A percentile compares a stretch with the other conserved stretches of the same genome.
phyloP scores from a whole-genome alignment of 2,329 filamentous ascomycete genomes.

The Neospermospora avenae region DNA sequence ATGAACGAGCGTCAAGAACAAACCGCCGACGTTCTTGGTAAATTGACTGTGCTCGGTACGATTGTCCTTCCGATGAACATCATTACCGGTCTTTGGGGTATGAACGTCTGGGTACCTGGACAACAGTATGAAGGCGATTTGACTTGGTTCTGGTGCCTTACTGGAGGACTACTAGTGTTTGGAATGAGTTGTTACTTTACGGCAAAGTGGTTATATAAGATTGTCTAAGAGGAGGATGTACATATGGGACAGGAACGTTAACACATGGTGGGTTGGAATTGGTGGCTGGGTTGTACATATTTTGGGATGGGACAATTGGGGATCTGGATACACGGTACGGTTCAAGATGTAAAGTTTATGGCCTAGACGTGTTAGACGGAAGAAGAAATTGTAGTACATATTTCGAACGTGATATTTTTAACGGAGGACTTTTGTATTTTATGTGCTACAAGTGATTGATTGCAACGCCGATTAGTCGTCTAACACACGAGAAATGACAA shows the following conservation, averaged over 20 bases:
- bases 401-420: too few species aligned
- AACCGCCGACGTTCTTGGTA: slow-evolving; percentile 91
- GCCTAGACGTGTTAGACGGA: too few species aligned
- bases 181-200: slow-evolving; percentile 66
- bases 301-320: neutral
- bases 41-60: slow-evolving; percentile 91
- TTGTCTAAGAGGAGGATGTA: slow-evolving; percentile 23
- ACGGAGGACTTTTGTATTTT: too few species aligned
- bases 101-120: slow-evolving; percentile 96
- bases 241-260: neutral
- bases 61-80: slow-evolving; percentile 99
- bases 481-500: too few species aligned
- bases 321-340: neutral
- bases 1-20: slow-evolving; percentile 98
- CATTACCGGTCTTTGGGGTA: slow-evolving; percentile 96
- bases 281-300: neutral
- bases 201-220: slow-evolving; percentile 34
- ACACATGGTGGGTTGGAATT: neutral
- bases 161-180: slow-evolving; percentile 73
- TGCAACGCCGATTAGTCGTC: too few species aligned
- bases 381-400: neutral
- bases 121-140: slow-evolving; percentile 76
- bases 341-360: neutral
- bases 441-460: neutral
- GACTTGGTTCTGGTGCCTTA: slow-evolving; percentile 72